Evolutionary conservation across 2,329 filamentous ascomycete species (phyloP).

Genomic region (Helotiales sp.): DNA sequence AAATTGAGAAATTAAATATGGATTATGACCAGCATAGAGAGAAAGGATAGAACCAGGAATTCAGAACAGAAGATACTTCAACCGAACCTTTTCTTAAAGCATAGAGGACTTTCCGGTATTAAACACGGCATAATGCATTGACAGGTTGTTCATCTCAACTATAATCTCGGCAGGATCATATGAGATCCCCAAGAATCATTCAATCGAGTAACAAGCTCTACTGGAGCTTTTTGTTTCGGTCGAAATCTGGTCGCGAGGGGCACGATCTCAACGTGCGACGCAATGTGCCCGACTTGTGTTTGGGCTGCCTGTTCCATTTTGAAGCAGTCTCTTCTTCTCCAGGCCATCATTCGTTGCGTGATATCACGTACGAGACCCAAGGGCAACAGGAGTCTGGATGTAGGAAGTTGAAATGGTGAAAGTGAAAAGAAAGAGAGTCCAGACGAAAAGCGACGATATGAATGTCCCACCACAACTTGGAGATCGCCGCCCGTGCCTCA

Average conservation of each 20-base stretch:
- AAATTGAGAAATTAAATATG: not conserved
- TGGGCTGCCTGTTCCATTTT: constrained; percentile 1
- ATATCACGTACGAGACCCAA: not conserved
- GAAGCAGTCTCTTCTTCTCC: not conserved
- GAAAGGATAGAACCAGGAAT: not conserved
- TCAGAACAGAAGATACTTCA: not conserved
- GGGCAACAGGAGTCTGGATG: not conserved
- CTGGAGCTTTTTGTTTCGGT: not conserved
- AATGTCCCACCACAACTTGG: constrained; percentile 18
- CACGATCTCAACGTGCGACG: not conserved
- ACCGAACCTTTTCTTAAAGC: constrained; percentile 1
- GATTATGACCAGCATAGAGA: constrained; percentile 1
- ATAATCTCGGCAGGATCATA: not conserved
- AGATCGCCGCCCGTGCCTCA: constrained; percentile 20
- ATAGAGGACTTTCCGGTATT: not conserved
- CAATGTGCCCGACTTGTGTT: constrained; percentile 1
- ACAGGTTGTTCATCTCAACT: constrained; percentile 7
- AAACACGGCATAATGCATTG: constrained; percentile 3
- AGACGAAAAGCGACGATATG: too few species aligned
- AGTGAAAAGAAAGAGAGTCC: too few species aligned
- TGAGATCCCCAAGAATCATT: constrained; percentile 1
- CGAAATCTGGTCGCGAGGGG: not conserved
- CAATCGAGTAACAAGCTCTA: not conserved
- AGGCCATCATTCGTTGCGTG: not conserved
- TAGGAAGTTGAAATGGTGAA: too few species aligned